phyloP scores from a whole-genome alignment of 176 grass and related monocot genomes.

The Cenchrus purpureus region DNA sequence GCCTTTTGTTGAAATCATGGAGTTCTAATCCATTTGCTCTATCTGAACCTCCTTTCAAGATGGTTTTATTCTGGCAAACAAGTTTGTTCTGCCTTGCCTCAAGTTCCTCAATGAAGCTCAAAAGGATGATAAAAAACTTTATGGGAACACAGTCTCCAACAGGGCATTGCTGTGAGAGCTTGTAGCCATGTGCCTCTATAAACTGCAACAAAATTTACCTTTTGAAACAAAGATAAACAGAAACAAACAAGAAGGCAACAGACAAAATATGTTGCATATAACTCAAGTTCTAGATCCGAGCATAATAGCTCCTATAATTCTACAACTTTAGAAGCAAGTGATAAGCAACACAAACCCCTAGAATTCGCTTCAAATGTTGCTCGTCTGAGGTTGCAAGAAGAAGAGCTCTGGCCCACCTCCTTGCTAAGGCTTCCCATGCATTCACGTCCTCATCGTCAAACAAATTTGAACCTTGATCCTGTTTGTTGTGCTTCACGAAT shows the following conservation, averaged over 20 bases:
- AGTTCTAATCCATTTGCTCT: conserved; percentile 38
- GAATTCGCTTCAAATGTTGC: conserved; percentile 63
- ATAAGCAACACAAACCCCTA: conserved; percentile 61
- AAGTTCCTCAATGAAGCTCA: conserved; percentile 85
- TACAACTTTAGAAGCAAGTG: conserved; percentile 48
- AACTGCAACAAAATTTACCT: conserved; percentile 54
- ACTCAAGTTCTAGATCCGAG: conserved; percentile 1
- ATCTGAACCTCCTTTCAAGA: conserved; percentile 21
- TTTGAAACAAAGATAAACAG: conserved; percentile 31
- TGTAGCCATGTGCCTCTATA: conserved; percentile 51
- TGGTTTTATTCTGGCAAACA: conserved; percentile 33
- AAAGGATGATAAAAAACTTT: conserved; percentile 80
- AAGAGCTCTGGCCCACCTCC: conserved; percentile 87
- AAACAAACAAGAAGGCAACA: conserved; percentile 14
- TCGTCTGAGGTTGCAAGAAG: conserved; percentile 73
- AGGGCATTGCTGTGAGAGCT: conserved; percentile 57
- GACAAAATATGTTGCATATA: background rate
- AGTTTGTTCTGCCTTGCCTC: conserved; percentile 50
- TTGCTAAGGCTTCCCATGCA: conserved; percentile 86
- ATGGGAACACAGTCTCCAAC: conserved; percentile 49
- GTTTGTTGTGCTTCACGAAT: conserved; percentile 55
- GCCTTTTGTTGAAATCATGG: conserved; percentile 46
- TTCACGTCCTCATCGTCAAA: conserved; percentile 91
- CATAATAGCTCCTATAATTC: conserved; percentile 15
- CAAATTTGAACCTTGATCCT: conserved; percentile 45